Evolutionary conservation across 306 rosid species (phyloP), one percentile per base, ranked within the genome.

Genomic region (Medicago lupulina): DNA sequence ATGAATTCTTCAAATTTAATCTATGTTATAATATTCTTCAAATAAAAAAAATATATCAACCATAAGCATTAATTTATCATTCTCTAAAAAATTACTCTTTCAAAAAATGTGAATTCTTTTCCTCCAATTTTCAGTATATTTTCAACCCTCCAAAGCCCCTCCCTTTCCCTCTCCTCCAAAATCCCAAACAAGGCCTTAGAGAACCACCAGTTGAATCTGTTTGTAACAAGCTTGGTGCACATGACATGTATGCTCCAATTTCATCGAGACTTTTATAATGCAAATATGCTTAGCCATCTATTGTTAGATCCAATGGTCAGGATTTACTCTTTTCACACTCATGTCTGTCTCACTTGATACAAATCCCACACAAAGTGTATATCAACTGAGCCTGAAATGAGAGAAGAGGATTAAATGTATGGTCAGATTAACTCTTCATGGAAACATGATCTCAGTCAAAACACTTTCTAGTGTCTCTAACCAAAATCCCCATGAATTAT

Each of bases 161-260:
- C 23, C 23, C 23, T 21, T 21, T 21, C 23, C 23, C 23, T 21
- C 23, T 21, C 23, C 23, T n/a, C n/a, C n/a, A n/a, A n/a, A n/a
- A n/a, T n/a, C n/a, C n/a, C n/a, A n/a, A n/a, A n/a, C n/a, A n/a
- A n/a, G n/a, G n/a, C n/a, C n/a, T 21, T 21, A 21, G 23, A 49
- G 2, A 49, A 49, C 16, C 54, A 1, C 16, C 0, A 5, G 53
- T 47, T 14, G 8, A 4, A 14, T 47, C 53, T 47, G 14, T 47
- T 47, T 47, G 17, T 14, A 47, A 13, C 17, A 47, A 47, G 53
- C n/a, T 47, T 17, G 59, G 12, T 53, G 59, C 60, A 18, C 8
- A 54, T 18, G 60, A 54, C 28, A 17, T 54, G 25, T 54, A 55
- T 55, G 61, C 61, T 55, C 61, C 61, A 55, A 55, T 19, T 9